A percentile compares a stretch with the other conserved stretches of the same genome.
Evolutionary conservation across 2,329 filamentous ascomycete species (phyloP).

Genomic region (Verticillium nubilum): DNA sequence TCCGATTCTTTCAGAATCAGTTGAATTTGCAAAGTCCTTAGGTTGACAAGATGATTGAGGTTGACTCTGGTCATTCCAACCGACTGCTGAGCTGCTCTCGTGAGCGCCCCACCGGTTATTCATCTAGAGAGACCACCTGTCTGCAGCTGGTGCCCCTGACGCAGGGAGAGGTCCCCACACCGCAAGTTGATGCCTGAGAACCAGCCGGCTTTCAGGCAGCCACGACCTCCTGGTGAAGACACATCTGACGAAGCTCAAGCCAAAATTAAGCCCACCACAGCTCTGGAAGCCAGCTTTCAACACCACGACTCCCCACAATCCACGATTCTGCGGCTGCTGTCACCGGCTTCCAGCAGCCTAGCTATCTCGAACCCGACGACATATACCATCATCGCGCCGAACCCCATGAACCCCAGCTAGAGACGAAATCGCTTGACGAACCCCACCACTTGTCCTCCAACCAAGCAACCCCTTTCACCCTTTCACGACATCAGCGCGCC

Average conservation of each 20-base stretch:
- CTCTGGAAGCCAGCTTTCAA: slow-evolving; percentile 14
- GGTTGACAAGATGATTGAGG: no score
- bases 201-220: slow-evolving; percentile 8
- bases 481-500: slow-evolving; percentile 6
- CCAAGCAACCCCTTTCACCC: slow-evolving; percentile 8
- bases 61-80: no score
- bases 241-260: slow-evolving; percentile 15
- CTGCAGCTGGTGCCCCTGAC: background rate
- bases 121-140: background rate
- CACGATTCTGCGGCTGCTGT: background rate
- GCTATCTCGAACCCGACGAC: background rate
- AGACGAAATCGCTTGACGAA: slow-evolving; percentile 1
- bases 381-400: slow-evolving; percentile 4
- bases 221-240: slow-evolving; percentile 12
- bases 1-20: no score
- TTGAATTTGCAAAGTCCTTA: no score
- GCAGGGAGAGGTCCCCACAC: background rate
- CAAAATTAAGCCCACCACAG: slow-evolving; percentile 12
- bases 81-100: no score
- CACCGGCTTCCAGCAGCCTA: slow-evolving; percentile 11
- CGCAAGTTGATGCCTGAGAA: background rate
- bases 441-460: slow-evolving; percentile 7
- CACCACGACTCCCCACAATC: slow-evolving; percentile 5
- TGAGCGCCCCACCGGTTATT: no score
- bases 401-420: background rate